These are phyloP conservation scores for Medicago ruthenica DNA, from an alignment of 306 rosid genomes.

Conservation along the genomic window DNA sequence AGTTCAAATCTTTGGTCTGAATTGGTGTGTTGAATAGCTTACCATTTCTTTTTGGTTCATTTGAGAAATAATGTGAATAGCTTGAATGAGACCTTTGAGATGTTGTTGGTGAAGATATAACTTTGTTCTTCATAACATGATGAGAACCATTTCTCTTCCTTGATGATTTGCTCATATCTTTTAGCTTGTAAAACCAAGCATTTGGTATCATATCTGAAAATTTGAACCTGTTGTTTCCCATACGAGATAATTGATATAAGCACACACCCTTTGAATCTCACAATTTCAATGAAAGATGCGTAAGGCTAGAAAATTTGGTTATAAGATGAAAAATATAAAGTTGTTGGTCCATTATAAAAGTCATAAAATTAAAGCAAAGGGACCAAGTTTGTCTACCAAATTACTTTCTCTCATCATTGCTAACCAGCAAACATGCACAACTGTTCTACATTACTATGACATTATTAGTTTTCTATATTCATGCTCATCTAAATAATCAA, in stretches of 20 bases:
- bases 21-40: constrained; percentile 55
- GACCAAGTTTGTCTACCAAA: constrained; percentile 58
- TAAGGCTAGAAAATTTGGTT: constrained; percentile 38
- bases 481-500: constrained; percentile 37
- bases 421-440: constrained; percentile 55
- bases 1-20: constrained; percentile 49
- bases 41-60: constrained; percentile 50
- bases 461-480: constrained; percentile 43
- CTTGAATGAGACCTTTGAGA: constrained; percentile 57
- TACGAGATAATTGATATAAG: constrained; percentile 35
- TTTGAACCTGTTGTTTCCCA: constrained; percentile 87
- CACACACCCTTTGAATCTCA: constrained; percentile 24
- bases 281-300: constrained; percentile 42
- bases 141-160: constrained; percentile 54
- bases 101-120: constrained; percentile 47
- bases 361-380: constrained; percentile 49
- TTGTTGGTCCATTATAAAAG: constrained; percentile 50
- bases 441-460: constrained; percentile 43
- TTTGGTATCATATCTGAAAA: constrained; percentile 93
- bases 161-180: constrained; percentile 79
- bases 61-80: constrained; percentile 51
- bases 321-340: constrained; percentile 39
- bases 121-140: constrained; percentile 57
- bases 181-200: constrained; percentile 98
- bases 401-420: constrained; percentile 54